Evolutionary conservation across 345 rosid species (phyloP).

Genomic region (Hypericum androsaemum): DNA sequence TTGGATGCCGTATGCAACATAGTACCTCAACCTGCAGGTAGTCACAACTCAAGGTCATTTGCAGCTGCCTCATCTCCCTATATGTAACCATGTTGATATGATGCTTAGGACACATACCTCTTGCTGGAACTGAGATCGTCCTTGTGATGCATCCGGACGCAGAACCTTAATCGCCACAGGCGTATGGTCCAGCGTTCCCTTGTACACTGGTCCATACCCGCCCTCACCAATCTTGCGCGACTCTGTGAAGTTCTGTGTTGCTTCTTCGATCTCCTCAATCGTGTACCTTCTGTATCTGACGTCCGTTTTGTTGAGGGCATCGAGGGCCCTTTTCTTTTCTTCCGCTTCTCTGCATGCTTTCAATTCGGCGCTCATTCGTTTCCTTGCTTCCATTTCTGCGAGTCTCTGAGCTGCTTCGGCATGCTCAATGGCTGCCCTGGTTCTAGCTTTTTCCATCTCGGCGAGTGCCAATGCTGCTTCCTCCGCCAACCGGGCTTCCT

Average conservation of each 20-base stretch:
- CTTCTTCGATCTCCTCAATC: constrained; percentile 77
- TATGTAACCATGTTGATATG: neutral
- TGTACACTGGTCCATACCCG: constrained; percentile 89
- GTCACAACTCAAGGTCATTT: neutral
- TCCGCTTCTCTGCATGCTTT: constrained; percentile 60
- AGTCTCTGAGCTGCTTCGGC: constrained; percentile 84
- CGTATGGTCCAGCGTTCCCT: constrained; percentile 67
- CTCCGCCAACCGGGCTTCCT: constrained; percentile 63
- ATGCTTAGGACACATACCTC: constrained; percentile 40
- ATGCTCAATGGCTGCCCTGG: constrained; percentile 71
- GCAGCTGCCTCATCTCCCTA: neutral
- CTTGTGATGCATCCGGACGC: constrained; percentile 87
- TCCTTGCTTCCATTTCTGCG: constrained; percentile 68
- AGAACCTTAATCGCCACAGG: constrained; percentile 77
- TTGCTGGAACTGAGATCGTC: constrained; percentile 86
- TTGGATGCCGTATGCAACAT: constrained; percentile 82
- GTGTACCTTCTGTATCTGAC: constrained; percentile 64
- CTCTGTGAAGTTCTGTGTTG: constrained; percentile 58
- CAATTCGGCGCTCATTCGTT: constrained; percentile 63
- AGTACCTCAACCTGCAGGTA: constrained; percentile 62
- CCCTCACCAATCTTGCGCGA: constrained; percentile 83
- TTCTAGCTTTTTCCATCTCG: constrained; percentile 74
- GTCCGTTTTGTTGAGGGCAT: constrained; percentile 43
- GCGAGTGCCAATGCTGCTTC: constrained; percentile 69
- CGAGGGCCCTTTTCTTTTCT: constrained; percentile 58